These are phyloP conservation scores for Quercus robur DNA, from an alignment of 306 rosid species.

Conservation along the genomic window DNA sequence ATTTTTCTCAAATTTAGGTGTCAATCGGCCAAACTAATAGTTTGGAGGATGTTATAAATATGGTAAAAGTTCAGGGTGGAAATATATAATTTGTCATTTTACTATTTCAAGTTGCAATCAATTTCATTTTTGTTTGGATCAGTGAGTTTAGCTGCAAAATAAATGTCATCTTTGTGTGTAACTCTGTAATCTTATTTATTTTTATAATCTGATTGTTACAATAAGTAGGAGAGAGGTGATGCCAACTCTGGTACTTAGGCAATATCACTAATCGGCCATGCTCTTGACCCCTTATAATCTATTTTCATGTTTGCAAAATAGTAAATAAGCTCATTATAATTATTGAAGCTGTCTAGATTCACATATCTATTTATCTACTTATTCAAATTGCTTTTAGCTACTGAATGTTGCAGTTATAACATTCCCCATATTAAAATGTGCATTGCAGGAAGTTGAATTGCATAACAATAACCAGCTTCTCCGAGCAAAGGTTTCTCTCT, in stretches of 20 bases:
- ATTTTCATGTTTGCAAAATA: neutral
- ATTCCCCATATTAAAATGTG: neutral
- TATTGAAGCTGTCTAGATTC: neutral
- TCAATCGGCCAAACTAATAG: too few relatives aligned
- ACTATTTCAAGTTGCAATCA: neutral
- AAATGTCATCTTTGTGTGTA: too few relatives aligned
- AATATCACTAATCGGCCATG: too few relatives aligned
- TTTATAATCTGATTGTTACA: too few relatives aligned
- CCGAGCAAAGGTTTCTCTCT: conserved; percentile 63
- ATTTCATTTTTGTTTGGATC: neutral
- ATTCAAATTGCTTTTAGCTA: neutral
- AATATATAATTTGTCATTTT: neutral
- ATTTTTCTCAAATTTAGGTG: too few relatives aligned
- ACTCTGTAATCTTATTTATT: neutral
- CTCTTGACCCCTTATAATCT: neutral
- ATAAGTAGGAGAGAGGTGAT: too few relatives aligned
- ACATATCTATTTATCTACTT: too few relatives aligned
- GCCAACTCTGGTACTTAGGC: too few relatives aligned
- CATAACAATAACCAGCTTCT: conserved; percentile 85
- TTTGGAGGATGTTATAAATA: too few relatives aligned
- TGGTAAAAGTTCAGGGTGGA: too few relatives aligned
- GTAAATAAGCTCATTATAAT: neutral
- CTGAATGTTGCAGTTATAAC: neutral
- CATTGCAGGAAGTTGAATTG: conserved; percentile 82
- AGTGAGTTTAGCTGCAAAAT: neutral